Evolutionary conservation across 2,329 filamentous ascomycete genomes (phyloP).

Genomic region (Sporothrix schenckii): DNA sequence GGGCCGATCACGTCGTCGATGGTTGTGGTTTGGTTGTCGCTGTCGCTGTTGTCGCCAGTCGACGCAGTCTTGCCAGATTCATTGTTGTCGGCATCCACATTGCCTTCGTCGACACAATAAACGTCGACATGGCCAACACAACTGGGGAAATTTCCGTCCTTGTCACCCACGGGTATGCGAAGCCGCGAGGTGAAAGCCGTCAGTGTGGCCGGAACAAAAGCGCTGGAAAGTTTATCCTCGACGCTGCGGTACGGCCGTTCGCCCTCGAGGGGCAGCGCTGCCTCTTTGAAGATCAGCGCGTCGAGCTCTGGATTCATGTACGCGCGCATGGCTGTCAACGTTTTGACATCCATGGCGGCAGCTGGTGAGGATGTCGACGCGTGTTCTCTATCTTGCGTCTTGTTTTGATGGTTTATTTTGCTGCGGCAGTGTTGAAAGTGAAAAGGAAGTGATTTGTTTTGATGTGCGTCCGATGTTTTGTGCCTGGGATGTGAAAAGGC

Average conservation of each 20-base stretch:
- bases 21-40: not conserved
- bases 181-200: conserved; percentile 19
- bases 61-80: not conserved
- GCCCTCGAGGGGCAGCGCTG: not conserved
- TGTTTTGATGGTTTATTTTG: not conserved
- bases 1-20: not conserved
- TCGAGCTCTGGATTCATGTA: no score
- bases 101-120: not conserved
- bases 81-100: not conserved
- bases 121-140: conserved; percentile 13
- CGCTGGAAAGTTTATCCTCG: not conserved
- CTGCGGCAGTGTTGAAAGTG: no score
- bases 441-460: not conserved
- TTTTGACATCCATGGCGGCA: not conserved
- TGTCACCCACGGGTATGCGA: not conserved
- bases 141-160: not conserved
- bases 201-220: conserved; percentile 13
- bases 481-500: not conserved
- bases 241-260: not conserved
- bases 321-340: not conserved
- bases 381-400: not conserved
- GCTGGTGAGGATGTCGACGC: not conserved
- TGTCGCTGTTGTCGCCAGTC: conserved; percentile 21
- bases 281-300: not conserved
- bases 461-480: not conserved